Evolutionary conservation across 768 basidiomycete species (phyloP).

Genomic region (Russula sp.): DNA sequence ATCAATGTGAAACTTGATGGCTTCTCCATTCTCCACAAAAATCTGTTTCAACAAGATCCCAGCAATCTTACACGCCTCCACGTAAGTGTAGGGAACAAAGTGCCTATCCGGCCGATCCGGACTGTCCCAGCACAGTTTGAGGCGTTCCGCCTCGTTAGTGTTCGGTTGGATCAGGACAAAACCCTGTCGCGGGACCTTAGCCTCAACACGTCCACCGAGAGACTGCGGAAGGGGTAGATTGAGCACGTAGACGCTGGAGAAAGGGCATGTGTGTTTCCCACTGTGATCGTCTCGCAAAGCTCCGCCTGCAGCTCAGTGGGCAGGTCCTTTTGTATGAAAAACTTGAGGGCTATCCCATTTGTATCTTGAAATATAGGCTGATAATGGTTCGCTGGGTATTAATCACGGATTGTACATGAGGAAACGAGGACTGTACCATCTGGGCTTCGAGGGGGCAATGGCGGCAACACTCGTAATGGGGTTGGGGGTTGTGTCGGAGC

Average conservation of each 20-base stretch:
- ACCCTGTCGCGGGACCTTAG: constrained; percentile 72
- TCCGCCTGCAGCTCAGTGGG: constrained; percentile 62
- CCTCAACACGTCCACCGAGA: constrained; percentile 70
- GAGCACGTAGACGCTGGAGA: neutral
- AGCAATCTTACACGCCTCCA: constrained; percentile 79
- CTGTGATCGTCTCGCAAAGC: constrained; percentile 68
- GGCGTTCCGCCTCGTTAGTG: constrained; percentile 66
- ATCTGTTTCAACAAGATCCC: constrained; percentile 71
- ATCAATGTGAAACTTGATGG: constrained; percentile 76
- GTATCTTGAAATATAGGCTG: constrained; percentile 70
- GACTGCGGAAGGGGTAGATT: constrained; percentile 36
- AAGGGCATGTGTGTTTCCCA: constrained; percentile 30
- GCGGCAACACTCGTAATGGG: constrained; percentile 25
- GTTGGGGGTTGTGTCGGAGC: constrained; percentile 26
- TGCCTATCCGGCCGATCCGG: constrained; percentile 65
- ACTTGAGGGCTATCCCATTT: constrained; percentile 66
- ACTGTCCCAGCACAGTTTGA: constrained; percentile 67
- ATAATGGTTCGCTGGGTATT: neutral
- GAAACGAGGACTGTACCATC: constrained; percentile 18
- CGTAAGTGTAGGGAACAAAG: constrained; percentile 76
- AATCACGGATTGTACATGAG: neutral
- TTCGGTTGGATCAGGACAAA: constrained; percentile 66
- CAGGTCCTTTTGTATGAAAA: constrained; percentile 80
- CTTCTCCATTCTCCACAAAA: constrained; percentile 56
- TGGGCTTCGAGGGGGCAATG: neutral